Conservation (phyloP, 2,329 filamentous ascomycete species). For the Colletotrichum destructivum region DNA sequence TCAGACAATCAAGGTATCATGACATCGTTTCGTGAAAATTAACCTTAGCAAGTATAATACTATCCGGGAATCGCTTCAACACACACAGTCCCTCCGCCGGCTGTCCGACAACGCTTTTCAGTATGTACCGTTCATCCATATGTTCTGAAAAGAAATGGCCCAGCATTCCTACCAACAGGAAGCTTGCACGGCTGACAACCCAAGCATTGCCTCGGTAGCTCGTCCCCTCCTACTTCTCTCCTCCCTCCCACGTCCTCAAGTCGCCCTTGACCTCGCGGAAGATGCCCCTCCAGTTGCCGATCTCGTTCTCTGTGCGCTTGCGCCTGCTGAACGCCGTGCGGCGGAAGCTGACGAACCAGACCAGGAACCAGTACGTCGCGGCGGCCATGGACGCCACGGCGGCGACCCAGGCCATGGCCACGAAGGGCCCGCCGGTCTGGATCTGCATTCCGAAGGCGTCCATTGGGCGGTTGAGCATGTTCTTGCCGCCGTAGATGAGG, state of each 20-base stretch:
- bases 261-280: slow-evolving; percentile 44
- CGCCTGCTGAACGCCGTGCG: slow-evolving; percentile 44
- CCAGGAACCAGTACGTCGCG: slow-evolving; percentile 43
- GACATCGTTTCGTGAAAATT: not conserved
- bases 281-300: slow-evolving; percentile 46
- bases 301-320: slow-evolving; percentile 40
- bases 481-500: slow-evolving; percentile 37
- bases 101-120: not conserved
- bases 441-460: slow-evolving; percentile 41
- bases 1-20: too few species aligned
- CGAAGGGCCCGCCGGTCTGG: slow-evolving; percentile 35
- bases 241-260: slow-evolving; percentile 38
- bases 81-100: too few species aligned
- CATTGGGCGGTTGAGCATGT: slow-evolving; percentile 27
- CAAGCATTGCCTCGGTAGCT: not conserved
- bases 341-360: slow-evolving; percentile 48
- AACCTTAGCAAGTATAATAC: not conserved
- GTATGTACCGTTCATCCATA: slow-evolving; percentile 13
- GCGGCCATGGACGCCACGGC: slow-evolving; percentile 37
- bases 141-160: not conserved
- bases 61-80: not conserved
- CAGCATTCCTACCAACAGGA: not conserved
- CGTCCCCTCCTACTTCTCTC: slow-evolving; percentile 12
- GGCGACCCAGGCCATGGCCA: slow-evolving; percentile 44
- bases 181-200: too few species aligned